Evolutionary conservation across 2,329 filamentous ascomycete species (phyloP).

Genomic region (Talaromyces sp.): DNA sequence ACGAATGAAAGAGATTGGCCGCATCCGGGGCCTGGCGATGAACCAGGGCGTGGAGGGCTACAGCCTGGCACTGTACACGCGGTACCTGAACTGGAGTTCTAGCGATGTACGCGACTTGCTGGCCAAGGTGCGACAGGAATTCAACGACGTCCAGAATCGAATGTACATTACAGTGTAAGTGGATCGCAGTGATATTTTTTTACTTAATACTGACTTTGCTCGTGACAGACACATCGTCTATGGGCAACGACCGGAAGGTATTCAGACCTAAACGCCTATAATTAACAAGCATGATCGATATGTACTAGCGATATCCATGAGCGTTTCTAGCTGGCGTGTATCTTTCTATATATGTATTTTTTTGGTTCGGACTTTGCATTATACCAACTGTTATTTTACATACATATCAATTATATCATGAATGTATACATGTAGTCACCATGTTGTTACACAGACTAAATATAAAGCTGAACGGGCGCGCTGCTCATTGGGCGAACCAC

Average conservation of each 20-base stretch:
- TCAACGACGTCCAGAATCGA: constrained; percentile 21
- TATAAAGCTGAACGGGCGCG: neutral
- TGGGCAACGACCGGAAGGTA: constrained; percentile 6
- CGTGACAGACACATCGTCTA: constrained; percentile 7
- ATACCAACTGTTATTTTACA: no score
- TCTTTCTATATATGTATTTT: no score
- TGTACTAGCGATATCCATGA: no score
- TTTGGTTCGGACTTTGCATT: no score
- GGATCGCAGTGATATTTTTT: neutral
- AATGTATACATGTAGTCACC: no score
- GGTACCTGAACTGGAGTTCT: constrained; percentile 38
- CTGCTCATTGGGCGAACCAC: neutral
- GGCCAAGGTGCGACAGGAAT: constrained; percentile 20
- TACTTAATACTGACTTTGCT: neutral
- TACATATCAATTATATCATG: no score
- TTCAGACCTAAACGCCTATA: neutral
- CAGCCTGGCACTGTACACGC: constrained; percentile 38
- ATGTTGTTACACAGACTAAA: neutral
- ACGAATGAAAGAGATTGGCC: constrained; percentile 47
- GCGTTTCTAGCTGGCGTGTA: neutral
- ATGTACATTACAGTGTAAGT: constrained; percentile 23
- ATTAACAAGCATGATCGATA: neutral
- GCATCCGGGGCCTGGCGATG: constrained; percentile 38
- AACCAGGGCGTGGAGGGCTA: constrained; percentile 40
- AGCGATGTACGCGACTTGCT: constrained; percentile 42